Conservation (phyloP, 805 yeast species). For the Hanseniaspora taiwanica region DNA sequence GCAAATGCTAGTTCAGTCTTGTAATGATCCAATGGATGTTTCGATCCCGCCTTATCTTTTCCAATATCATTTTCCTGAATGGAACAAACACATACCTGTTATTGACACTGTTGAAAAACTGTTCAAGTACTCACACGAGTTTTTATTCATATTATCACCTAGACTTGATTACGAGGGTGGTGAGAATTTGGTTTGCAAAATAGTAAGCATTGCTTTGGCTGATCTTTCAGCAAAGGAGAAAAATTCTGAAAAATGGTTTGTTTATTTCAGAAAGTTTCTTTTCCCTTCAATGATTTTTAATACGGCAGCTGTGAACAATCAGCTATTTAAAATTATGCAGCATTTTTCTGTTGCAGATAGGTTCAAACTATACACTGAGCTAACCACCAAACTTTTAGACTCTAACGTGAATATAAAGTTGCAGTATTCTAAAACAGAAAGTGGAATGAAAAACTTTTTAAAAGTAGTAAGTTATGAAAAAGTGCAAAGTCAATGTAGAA, state of each 20-base stretch:
- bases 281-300: constrained; percentile 48
- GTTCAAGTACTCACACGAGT: constrained; percentile 32
- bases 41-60: constrained; percentile 5
- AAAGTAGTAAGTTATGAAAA: constrained; percentile 77
- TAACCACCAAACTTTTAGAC: constrained; percentile 44
- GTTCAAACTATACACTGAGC: constrained; percentile 71
- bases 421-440: constrained; percentile 55
- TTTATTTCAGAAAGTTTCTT: constrained; percentile 49
- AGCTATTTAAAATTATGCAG: constrained; percentile 41
- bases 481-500: constrained; percentile 56
- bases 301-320: constrained; percentile 48
- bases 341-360: constrained; percentile 48
- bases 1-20: background rate
- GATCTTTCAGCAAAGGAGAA: constrained; percentile 22
- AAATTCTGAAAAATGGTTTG: constrained; percentile 35
- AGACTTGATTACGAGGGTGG: constrained; percentile 30
- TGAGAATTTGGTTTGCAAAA: constrained; percentile 35
- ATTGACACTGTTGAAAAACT: constrained; percentile 32
- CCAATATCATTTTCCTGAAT: constrained; percentile 33
- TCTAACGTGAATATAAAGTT: constrained; percentile 41
- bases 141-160: constrained; percentile 43
- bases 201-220: constrained; percentile 45
- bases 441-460: constrained; percentile 61
- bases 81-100: constrained; percentile 32
- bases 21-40: constrained; percentile 7